Conservation (phyloP, 257 asterid species). For the Solanum clarkiae region DNA sequence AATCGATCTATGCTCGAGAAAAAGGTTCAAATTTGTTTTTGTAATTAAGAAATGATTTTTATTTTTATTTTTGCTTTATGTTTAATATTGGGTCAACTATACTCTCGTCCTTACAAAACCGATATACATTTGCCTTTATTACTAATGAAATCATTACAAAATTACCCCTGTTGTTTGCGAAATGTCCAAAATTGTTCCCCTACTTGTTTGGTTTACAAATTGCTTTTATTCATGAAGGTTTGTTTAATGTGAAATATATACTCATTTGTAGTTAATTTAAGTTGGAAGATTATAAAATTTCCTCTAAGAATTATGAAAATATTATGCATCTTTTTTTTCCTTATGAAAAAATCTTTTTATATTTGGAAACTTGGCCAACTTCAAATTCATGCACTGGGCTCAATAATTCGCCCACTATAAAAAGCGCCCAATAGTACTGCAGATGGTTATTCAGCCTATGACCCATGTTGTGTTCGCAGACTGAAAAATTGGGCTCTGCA, state of each 20-base stretch:
- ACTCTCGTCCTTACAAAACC: not conserved
- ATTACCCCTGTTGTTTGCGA: not conserved
- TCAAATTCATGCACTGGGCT: not conserved
- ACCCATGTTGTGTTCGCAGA: not conserved
- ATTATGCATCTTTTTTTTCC: not conserved
- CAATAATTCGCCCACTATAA: not conserved
- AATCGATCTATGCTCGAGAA: not conserved
- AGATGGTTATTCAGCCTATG: not conserved
- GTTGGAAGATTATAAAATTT: no score
- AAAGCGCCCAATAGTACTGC: not conserved
- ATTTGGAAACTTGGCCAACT: not conserved
- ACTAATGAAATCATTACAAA: not conserved
- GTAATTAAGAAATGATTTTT: not conserved
- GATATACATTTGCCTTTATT: not conserved
- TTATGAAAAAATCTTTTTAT: not conserved
- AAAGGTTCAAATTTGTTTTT: not conserved
- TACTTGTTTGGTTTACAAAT: not conserved
- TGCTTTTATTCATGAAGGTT: not conserved
- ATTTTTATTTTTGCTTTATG: not conserved
- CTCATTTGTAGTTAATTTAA: not conserved
- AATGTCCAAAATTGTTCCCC: not conserved
- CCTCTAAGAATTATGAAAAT: not conserved
- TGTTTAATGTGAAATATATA: no score
- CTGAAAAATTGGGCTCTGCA: not conserved
- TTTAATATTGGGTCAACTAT: not conserved